Conservation (phyloP, 768 basidiomycete species). For the Flagelloscypha sp. region DNA sequence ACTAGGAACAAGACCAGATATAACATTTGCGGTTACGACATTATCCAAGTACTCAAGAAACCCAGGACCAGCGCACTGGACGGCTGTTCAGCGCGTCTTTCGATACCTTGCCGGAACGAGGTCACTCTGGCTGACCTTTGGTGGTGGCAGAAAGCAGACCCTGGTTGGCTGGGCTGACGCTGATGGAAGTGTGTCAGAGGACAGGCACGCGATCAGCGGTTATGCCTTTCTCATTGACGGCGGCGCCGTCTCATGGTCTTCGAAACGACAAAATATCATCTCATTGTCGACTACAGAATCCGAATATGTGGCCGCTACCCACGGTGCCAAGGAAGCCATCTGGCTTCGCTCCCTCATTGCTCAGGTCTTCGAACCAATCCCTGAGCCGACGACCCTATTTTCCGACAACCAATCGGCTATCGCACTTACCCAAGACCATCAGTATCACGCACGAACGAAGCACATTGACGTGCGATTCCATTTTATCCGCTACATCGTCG, state of each 20-base stretch:
- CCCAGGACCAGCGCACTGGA: conserved; percentile 16
- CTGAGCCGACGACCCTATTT: conserved; percentile 7
- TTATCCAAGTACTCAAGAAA: conserved; percentile 15
- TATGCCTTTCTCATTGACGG: conserved; percentile 23
- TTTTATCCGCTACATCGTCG: conserved; percentile 20
- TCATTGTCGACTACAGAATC: conserved; percentile 17
- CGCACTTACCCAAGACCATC: conserved; percentile 11
- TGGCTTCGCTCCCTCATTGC: conserved; percentile 22
- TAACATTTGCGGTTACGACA: conserved; percentile 19
- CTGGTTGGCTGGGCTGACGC: conserved; percentile 12
- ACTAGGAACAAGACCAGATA: conserved; percentile 21
- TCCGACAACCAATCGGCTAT: conserved; percentile 20
- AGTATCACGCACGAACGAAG: conserved; percentile 14
- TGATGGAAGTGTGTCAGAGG: conserved; percentile 14
- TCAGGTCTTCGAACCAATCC: conserved; percentile 10
- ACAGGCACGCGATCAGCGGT: conserved; percentile 25
- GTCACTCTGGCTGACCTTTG: conserved; percentile 8
- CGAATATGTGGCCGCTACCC: conserved; percentile 18
- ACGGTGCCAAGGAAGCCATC: conserved; percentile 18
- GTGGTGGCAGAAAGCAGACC: too few relatives aligned
- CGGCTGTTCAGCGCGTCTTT: conserved; percentile 13
- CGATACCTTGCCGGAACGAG: conserved; percentile 19
- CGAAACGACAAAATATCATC: conserved; percentile 23
- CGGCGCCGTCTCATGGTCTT: conserved; percentile 24
- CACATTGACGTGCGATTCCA: conserved; percentile 24